phyloP scores from a whole-genome alignment of 2,329 filamentous ascomycete species.

The Exserohilum turcica region DNA sequence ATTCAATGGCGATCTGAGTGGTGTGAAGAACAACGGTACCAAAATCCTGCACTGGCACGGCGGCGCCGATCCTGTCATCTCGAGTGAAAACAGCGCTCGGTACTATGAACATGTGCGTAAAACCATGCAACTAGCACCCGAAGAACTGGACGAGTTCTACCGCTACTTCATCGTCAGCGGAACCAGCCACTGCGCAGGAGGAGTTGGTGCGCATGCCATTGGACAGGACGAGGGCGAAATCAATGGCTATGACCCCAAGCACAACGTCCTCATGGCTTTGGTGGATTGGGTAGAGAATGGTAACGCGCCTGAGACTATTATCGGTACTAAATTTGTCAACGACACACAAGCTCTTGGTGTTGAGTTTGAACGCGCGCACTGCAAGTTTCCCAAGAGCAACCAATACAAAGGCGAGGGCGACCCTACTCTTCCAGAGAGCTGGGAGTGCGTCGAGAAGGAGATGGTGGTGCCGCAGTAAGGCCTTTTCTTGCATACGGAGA shows the following conservation, averaged over 20 bases:
- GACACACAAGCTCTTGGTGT: constrained; percentile 36
- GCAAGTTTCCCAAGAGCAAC: constrained; percentile 46
- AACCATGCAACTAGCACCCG: constrained; percentile 48
- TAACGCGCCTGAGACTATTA: constrained; percentile 49
- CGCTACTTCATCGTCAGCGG: constrained; percentile 60
- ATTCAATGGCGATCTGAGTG: constrained; percentile 50
- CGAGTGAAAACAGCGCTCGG: constrained; percentile 51
- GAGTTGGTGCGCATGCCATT: constrained; percentile 52
- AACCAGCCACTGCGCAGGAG: constrained; percentile 58
- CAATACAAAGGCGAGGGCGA: constrained; percentile 41
- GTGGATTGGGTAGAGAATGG: constrained; percentile 55
- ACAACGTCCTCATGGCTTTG: constrained; percentile 56
- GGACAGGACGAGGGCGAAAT: constrained; percentile 31
- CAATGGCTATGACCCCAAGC: constrained; percentile 41
- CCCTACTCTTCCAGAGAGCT: constrained; percentile 34
- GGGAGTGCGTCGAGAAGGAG: constrained; percentile 37
- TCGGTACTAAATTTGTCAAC: constrained; percentile 41
- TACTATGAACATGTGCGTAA: constrained; percentile 57
- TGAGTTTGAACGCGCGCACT: constrained; percentile 43
- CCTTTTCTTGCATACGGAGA: neutral
- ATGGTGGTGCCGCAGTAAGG: too few species aligned
- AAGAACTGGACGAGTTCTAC: constrained; percentile 52
- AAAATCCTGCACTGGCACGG: constrained; percentile 58
- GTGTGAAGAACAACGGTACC: constrained; percentile 46
- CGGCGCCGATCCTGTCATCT: constrained; percentile 52